Percentiles rank a stretch among this genome's conserved stretches.
Evolutionary conservation across 129 eudicot genomes (phyloP).

Genomic region (Gnaphalium uliginosum): DNA sequence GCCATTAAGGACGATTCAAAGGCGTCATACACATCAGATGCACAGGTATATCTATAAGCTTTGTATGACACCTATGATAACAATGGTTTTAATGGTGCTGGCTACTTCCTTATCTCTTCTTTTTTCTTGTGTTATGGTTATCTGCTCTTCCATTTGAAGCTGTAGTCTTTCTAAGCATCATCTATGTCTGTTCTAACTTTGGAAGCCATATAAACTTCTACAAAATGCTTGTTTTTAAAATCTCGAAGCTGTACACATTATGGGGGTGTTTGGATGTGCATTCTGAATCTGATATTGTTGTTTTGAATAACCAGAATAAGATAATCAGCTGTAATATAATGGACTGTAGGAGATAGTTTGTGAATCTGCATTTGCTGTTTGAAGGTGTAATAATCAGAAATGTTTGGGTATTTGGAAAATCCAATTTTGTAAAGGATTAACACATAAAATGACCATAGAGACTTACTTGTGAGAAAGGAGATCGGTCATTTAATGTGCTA

Average conservation of each 20-base stretch:
- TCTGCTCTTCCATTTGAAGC: neutral
- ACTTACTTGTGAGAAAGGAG: neutral
- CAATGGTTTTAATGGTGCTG: neutral
- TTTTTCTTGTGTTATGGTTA: neutral
- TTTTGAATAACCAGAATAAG: neutral
- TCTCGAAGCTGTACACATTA: neutral
- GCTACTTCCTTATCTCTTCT: neutral
- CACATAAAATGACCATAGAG: slow-evolving; percentile 3
- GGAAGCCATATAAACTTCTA: neutral
- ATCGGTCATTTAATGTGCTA: too few relatives aligned
- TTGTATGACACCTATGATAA: neutral
- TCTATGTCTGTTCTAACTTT: neutral
- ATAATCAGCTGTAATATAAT: too few relatives aligned
- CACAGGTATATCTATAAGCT: slow-evolving; percentile 42
- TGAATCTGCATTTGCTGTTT: neutral
- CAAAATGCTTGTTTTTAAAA: neutral
- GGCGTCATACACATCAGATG: slow-evolving; percentile 50
- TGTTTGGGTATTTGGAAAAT: neutral
- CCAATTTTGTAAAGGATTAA: neutral
- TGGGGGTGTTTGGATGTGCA: neutral
- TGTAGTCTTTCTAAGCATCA: neutral
- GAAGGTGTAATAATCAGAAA: slow-evolving; percentile 2
- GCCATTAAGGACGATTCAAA: slow-evolving; percentile 56
- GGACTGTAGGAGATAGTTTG: neutral
- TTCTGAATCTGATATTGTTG: neutral